Percentiles rank a stretch among this genome's conserved stretches.
These are phyloP conservation scores for Leccinum fibrillosum DNA, from an alignment of 768 basidiomycete genomes.

Conservation along the genomic window DNA sequence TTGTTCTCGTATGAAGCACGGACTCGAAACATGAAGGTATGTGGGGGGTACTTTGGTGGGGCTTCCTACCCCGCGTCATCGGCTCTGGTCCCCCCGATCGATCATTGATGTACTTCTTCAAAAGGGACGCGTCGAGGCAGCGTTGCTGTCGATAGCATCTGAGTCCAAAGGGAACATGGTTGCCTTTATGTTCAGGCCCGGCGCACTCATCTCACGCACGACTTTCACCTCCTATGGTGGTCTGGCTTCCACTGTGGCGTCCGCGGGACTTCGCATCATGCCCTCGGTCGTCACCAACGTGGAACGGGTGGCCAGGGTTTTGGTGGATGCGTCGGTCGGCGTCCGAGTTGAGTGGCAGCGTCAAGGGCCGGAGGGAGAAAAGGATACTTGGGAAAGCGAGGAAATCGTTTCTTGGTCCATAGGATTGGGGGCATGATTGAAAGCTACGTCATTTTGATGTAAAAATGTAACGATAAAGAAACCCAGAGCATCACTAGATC, in stretches of 20 bases:
- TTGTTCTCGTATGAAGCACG: constrained; percentile 17
- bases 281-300: constrained; percentile 23
- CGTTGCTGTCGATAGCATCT: constrained; percentile 13
- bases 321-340: constrained; percentile 28
- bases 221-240: constrained; percentile 15
- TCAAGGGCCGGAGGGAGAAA: constrained; percentile 10
- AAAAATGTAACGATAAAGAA: neutral
- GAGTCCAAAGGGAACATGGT: constrained; percentile 10
- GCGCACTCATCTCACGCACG: constrained; percentile 11
- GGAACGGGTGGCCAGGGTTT: constrained; percentile 17
- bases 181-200: constrained; percentile 23
- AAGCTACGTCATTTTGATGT: neutral
- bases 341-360: constrained; percentile 27
- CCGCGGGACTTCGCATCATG: constrained; percentile 18
- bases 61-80: neutral
- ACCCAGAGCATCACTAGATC: neutral
- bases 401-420: constrained; percentile 25
- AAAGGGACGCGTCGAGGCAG: constrained; percentile 24
- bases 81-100: neutral
- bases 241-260: constrained; percentile 14
- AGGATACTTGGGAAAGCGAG: constrained; percentile 28
- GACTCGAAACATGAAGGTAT: constrained; percentile 26
- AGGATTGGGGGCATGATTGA: constrained; percentile 17
- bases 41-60: neutral
- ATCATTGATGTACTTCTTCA: too few species aligned